Base-by-base conservation (phyloP, 108 stramenopile species). In the Nannochloropsis granulata region DNA sequence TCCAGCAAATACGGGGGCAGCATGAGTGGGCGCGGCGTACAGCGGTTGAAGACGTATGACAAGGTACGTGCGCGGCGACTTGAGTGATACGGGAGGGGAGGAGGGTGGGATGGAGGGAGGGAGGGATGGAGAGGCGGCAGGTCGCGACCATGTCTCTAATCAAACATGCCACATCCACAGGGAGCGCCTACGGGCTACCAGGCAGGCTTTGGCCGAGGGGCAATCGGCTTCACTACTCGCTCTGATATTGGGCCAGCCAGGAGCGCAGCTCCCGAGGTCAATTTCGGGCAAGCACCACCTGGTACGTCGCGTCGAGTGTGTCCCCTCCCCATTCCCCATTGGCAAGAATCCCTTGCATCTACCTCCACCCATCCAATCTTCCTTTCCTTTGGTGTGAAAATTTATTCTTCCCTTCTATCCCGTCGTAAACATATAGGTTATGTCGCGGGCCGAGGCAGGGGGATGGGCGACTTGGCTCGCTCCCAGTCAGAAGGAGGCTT, bases 201-300 rank as follows among this genome's bases (percentile, higher is more conserved):
- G 42, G 93, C 99, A 25, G 97, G 99, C 43, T 89, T 95, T 12
- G 99, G 98, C 12, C 94, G 97, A 34, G 98, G 99, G 42, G 98
- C 97, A 42, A 92, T 96, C 25, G 98, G 97, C 13, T 98, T 99
- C 92, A 96, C 96, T 19, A 98, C 98, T 3, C 94, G 96, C 9
- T 91, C 92, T 45, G 98, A 98, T 87, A 94, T 98, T 71, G 97
- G 97, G 11, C 92, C 95, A 8, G 94, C 93, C 42, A 42, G 89
- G 34, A 46, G 86, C 25, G 82, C 84, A 42, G 25, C 86, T 44
- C 78, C 82, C 23, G 83, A 83, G 80, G n/a, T 43, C 25, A 24
- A 14, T 10, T 44, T 83, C 78, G 78, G 42, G 79, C 82, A 42
- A 81, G 80, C n/a, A 83, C 81, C 19, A 84, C 80, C 45, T 24